Evolutionary conservation across 2,329 filamentous ascomycete species (phyloP).

Genomic region (Pezicula carpinea): DNA sequence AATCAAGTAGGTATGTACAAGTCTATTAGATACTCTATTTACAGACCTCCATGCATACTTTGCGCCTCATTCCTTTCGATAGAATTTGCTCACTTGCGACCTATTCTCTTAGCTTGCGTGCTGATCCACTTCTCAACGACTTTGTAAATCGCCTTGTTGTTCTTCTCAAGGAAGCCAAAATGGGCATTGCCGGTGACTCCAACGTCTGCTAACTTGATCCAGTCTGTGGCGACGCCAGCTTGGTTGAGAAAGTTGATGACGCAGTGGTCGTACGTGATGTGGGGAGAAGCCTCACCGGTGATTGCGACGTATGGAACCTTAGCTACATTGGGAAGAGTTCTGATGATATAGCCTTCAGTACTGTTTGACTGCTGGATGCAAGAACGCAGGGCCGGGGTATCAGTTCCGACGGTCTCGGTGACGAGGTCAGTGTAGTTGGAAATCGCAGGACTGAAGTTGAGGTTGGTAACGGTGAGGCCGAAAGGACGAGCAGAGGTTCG

Average conservation of each 20-base stretch:
- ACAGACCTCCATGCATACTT: too few relatives aligned
- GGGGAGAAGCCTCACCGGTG: slow-evolving; percentile 26
- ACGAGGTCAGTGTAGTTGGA: slow-evolving; percentile 13
- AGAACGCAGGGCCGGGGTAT: slow-evolving; percentile 16
- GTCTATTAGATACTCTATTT: too few relatives aligned
- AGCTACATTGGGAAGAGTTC: slow-evolving; percentile 19
- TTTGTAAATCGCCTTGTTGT: slow-evolving; percentile 14
- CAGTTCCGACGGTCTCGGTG: slow-evolving; percentile 14
- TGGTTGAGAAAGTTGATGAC: slow-evolving; percentile 20
- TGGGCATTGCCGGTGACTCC: slow-evolving; percentile 18
- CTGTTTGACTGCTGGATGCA: slow-evolving; percentile 21
- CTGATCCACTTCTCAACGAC: slow-evolving; percentile 17
- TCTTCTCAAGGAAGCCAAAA: slow-evolving; percentile 19
- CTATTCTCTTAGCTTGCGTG: slow-evolving; percentile 6
- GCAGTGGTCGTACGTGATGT: slow-evolving; percentile 30
- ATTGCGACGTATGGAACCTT: slow-evolving; percentile 27
- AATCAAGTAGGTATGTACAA: too few relatives aligned
- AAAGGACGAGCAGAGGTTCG: slow-evolving; percentile 13
- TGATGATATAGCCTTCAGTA: slow-evolving; percentile 11
- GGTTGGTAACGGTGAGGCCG: slow-evolving; percentile 16
- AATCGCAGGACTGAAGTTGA: slow-evolving; percentile 19
- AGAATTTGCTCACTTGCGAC: background rate
- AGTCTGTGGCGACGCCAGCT: slow-evolving; percentile 17
- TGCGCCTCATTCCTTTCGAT: too few relatives aligned
- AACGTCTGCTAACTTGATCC: slow-evolving; percentile 15